Evolutionary conservation across 129 eudicot genomes (phyloP).

Genomic region (Escallonia rubra): DNA sequence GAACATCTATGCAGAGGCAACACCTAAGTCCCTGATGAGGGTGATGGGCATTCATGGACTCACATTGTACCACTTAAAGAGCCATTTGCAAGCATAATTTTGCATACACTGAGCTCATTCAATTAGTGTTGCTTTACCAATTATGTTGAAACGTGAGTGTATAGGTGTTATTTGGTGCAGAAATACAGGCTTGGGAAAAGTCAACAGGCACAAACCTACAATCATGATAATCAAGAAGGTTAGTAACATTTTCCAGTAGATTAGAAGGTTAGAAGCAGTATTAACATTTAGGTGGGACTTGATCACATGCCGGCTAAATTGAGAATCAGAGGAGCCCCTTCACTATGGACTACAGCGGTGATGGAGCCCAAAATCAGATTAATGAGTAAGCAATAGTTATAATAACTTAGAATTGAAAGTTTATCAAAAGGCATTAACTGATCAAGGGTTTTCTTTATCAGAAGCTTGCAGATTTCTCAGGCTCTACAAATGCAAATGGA

Average conservation of each 20-base stretch:
- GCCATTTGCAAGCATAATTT: conserved; percentile 74
- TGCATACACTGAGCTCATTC: neutral
- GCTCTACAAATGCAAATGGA: conserved; percentile 91
- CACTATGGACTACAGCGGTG: conserved; percentile 31
- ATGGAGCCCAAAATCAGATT: conserved; percentile 41
- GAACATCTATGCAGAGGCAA: conserved; percentile 50
- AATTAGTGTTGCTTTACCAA: neutral
- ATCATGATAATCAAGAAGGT: conserved; percentile 58
- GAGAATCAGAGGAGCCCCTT: conserved; percentile 41
- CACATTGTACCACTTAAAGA: conserved; percentile 90
- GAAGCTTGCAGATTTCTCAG: conserved; percentile 59
- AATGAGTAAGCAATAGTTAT: conserved; percentile 42
- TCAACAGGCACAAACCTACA: conserved; percentile 47
- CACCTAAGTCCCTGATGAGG: conserved; percentile 87
- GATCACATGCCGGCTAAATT: conserved; percentile 27
- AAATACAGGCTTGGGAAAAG: conserved; percentile 82
- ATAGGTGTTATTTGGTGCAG: conserved; percentile 37
- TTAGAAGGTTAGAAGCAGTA: neutral
- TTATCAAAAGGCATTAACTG: conserved; percentile 1
- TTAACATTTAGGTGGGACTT: neutral
- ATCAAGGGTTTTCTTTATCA: conserved; percentile 25
- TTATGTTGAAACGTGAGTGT: neutral
- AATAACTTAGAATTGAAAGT: neutral
- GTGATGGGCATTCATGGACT: conserved; percentile 89
- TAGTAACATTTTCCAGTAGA: conserved; percentile 13